Base-by-base conservation (phyloP, 805 yeast species). In the Candida saitoana region DNA sequence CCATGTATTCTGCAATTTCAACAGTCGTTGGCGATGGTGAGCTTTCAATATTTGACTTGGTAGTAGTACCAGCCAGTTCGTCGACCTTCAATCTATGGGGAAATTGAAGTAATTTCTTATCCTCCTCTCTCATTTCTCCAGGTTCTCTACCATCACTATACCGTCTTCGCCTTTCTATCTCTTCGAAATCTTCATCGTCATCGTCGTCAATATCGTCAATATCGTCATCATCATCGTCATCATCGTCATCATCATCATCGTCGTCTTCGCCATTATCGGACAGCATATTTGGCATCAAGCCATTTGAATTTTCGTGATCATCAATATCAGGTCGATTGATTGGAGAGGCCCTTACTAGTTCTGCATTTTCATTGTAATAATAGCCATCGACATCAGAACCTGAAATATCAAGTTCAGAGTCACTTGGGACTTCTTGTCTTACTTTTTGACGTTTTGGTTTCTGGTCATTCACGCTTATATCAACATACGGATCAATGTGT, bases 401-500 rank as follows among this genome's bases (percentile, higher is more conserved):
- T 12, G 17, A 14, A 27, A 24, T 18, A 15, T 18, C 19, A 18
- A 22, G 14, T 3, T 36, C 42, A 5, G 34, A 27, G 8, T 33
- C 33, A 18, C 17, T 38, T 5, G 18, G 18, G 6, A 36, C 31
- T n/a, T 19, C 32, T 25, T 32, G 18, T 6, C n/a, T 24, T 20
- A 24, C n/a, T 24, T 36, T 36, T 24, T 24, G 38, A n/a, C 38
- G 38, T 24, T 36, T 36, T n/a, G 30, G n/a, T 12, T 36, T 20
- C 4, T 12, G 31, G 5, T 55, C 55, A 34, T 57, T 56, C 40
- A 68, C 50, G 9, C 63, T 53, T 11, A 69, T 63, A 38, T 68
- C 73, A 16, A 61, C 52, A 49, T 69, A 69, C 1, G 73, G 67
- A 15, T 44, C 53, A 38, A 69, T 60, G 5, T 56, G 41, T 5